Conservation (phyloP, 139 green algal species). For the Chlamydomonas applanata region DNA sequence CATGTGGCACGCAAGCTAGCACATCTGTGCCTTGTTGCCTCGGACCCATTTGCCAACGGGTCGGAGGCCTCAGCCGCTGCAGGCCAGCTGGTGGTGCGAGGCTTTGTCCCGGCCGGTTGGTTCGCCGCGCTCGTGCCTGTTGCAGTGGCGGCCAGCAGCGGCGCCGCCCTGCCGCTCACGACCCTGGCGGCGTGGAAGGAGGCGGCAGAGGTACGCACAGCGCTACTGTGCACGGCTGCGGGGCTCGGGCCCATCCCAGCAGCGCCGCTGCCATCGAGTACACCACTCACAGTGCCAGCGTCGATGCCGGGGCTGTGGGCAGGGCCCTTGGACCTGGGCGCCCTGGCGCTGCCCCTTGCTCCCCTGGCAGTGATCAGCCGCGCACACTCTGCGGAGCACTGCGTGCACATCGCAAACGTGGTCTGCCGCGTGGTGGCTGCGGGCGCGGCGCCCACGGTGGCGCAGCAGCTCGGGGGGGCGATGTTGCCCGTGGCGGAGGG, state of each 20-base stretch:
- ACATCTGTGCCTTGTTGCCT: background rate
- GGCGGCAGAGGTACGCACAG: background rate
- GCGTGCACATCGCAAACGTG: conserved; percentile 2
- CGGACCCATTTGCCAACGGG: background rate
- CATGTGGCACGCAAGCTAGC: background rate
- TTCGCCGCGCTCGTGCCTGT: background rate
- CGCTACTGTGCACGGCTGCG: background rate
- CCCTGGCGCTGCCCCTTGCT: background rate
- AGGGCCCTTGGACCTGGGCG: background rate
- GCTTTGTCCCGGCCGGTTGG: background rate
- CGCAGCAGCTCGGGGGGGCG: too few species aligned
- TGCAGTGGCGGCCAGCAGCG: background rate
- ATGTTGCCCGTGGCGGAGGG: too few species aligned
- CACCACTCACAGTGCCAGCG: background rate
- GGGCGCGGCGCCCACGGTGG: background rate
- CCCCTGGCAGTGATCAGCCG: background rate
- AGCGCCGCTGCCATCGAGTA: background rate
- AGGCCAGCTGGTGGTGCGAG: background rate
- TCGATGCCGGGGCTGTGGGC: background rate
- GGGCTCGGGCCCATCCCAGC: background rate
- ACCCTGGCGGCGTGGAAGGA: background rate
- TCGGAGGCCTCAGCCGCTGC: background rate
- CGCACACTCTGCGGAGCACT: conserved; percentile 5
- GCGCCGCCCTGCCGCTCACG: background rate
- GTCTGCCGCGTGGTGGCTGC: background rate